Base-by-base conservation (phyloP, 371 early-diverging fungal genomes). In the Quaeritorhiza haematococci region DNA sequence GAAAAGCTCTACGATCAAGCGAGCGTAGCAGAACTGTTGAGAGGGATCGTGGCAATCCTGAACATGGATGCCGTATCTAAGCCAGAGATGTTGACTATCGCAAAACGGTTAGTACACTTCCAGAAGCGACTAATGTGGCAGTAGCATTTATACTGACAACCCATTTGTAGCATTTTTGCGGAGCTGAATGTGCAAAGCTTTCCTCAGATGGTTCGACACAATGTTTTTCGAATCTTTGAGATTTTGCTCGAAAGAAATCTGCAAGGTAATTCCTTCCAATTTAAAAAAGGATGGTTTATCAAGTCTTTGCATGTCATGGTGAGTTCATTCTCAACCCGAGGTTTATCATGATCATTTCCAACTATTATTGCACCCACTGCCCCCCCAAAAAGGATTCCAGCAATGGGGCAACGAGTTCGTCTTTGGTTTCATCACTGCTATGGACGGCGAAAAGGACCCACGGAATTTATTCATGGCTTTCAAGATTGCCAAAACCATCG, bases 401-500 rank as follows among this genome's bases (percentile, higher is more conserved):
- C 73, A 4, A 63, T 83, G 56, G 21, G 64, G 63, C 30, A 47
- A 53, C 15, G 85, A 86, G 28, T 92, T 96, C 73, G 82, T 94
- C 2, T 72, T 77, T 53, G 93, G 92, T 29, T 94, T 89, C 63
- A 85, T 92, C 6, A 82, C 88, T 62, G 74, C 82, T 24, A 82
- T 98, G 79, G 98, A 97, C 64, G 96, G 96, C 26, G 98, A 98
- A 67, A 98, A 96, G 74, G 98, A 98, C 66, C 98, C 98, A 7
- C 78, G 97, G 44, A 93, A 94, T 66, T 72, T 98, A 53, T 74
- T 93, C 68, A 61, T 89, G 33, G 90, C 88, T 0, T 98, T 98
- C 67, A 74, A 83, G 19, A 13, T 38, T 13, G 38, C 19, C 19
- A 19, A 13, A 19, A 38, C 19, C 19, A 38, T 38, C 15, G 52